These are phyloP conservation scores for Phytophthora capsici DNA, from an alignment of 352 stramenopile species.

Conservation along the genomic window DNA sequence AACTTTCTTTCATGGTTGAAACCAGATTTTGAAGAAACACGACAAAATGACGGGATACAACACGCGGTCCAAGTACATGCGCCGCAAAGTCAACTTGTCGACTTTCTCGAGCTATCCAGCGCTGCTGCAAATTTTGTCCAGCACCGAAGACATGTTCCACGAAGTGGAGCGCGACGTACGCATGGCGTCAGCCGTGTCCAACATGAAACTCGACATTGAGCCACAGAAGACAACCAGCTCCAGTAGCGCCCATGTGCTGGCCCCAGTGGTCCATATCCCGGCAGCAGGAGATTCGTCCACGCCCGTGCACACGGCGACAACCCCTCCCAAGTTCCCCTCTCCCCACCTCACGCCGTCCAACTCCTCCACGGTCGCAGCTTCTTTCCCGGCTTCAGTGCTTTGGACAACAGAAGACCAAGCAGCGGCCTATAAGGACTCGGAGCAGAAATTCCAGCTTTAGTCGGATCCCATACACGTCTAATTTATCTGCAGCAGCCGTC, in stretches of 20 bases:
- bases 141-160: slow-evolving; percentile 82
- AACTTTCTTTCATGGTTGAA: slow-evolving; percentile 5
- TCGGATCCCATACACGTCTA: slow-evolving; percentile 15
- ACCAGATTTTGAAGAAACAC: slow-evolving; percentile 83
- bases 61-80: slow-evolving; percentile 87
- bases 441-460: slow-evolving; percentile 28
- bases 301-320: slow-evolving; percentile 15
- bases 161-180: slow-evolving; percentile 68
- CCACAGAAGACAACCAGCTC: slow-evolving; percentile 7
- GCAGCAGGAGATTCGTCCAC: slow-evolving; percentile 36
- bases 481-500: slow-evolving; percentile 33
- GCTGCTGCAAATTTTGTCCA: slow-evolving; percentile 78
- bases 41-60: slow-evolving; percentile 89
- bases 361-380: slow-evolving; percentile 33
- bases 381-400: slow-evolving; percentile 61
- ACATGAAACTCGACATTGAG: slow-evolving; percentile 63
- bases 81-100: slow-evolving; percentile 79
- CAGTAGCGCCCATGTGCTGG: slow-evolving; percentile 16
- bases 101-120: slow-evolving; percentile 80
- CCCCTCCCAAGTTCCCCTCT: slow-evolving; percentile 44
- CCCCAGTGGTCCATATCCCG: slow-evolving; percentile 30
- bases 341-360: slow-evolving; percentile 56
- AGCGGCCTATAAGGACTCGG: neutral
- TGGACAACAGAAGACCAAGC: slow-evolving; percentile 51
- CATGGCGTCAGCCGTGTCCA: slow-evolving; percentile 57